These are phyloP conservation scores for Arachnopeziza araneosa DNA, from an alignment of 2,329 filamentous ascomycete species.

Conservation along the genomic window DNA sequence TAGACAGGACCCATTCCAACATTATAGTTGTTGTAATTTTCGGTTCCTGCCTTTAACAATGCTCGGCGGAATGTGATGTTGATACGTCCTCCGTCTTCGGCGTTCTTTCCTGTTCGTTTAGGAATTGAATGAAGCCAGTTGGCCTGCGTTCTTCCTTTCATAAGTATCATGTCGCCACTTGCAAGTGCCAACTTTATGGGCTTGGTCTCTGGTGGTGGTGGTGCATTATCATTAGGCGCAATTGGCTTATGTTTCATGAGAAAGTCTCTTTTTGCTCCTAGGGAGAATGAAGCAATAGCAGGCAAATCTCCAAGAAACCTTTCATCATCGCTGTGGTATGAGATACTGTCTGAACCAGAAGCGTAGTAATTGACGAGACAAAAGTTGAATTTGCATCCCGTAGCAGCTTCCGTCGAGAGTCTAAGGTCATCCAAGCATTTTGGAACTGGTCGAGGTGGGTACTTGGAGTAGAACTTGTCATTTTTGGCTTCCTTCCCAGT, in stretches of 20 bases:
- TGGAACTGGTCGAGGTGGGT: conserved; percentile 62
- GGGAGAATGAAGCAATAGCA: conserved; percentile 67
- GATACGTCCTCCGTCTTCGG: conserved; percentile 57
- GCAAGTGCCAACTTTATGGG: conserved; percentile 48
- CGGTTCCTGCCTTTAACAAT: conserved; percentile 65
- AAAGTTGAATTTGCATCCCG: conserved; percentile 68
- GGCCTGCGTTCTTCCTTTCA: conserved; percentile 68
- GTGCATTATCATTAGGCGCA: conserved; percentile 29
- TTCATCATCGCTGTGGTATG: conserved; percentile 78
- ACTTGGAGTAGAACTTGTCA: conserved; percentile 46
- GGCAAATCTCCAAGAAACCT: conserved; percentile 65
- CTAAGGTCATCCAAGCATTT: conserved; percentile 61
- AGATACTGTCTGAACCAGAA: conserved; percentile 69
- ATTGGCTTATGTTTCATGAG: conserved; percentile 71
- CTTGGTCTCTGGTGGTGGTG: conserved; percentile 32
- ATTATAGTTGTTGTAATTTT: conserved; percentile 84
- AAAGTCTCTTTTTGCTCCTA: conserved; percentile 70
- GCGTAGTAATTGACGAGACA: conserved; percentile 80
- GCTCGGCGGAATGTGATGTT: conserved; percentile 76
- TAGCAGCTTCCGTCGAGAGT: conserved; percentile 57
- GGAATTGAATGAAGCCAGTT: conserved; percentile 76
- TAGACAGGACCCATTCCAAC: conserved; percentile 65
- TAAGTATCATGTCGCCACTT: conserved; percentile 73
- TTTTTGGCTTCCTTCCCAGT: conserved; percentile 35
- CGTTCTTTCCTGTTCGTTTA: conserved; percentile 61